Base-by-base conservation (phyloP, 163 green algal species). In the Chlamydomonas reinhardtii region DNA sequence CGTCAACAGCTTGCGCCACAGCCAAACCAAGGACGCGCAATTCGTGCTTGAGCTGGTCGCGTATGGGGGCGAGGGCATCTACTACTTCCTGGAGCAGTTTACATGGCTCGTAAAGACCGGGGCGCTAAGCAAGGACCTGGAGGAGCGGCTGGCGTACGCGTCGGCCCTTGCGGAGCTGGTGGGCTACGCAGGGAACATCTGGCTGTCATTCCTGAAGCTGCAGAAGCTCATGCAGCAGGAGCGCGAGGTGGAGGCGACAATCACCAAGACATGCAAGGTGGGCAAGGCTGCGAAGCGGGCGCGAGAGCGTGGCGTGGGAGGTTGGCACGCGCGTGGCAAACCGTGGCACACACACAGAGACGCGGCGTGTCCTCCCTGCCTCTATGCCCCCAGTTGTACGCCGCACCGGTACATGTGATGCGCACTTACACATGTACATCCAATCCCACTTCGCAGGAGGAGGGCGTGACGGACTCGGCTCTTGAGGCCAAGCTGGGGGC, bases 11-110 rank as follows among this genome's bases (percentile, higher is more conserved):
- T 31, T 97, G 25, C 91, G 94, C 29, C 94, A 95, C 75, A 86
- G 69, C 77, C 66, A 83, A 24, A 77, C 89, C n/a, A 89, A 76
- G 27, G 89, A 88, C n/a, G 4, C 73, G 73, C 35, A 87, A 25
- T 84, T 80, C 6, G 31, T 93, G 12, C 88, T 96, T 69, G 93
- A 97, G 89, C 71, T 95, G 37, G 37, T 96, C 4, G 90, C 92
- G 0, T 94, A 93, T 64, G 92, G 88, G 0, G 95, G 94, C 0
- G 95, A 97, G 69, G 93, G 92, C 2, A 64, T 94, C 0, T 98
- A 98, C 90, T 97, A 97, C 90, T 98, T 98, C 80, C 75, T 95
- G 4, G 95, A 97, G 83, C 95, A 98, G 88, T 83, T 96, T 2
- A 90, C 92, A 25, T 98, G 94, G 94, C 95, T 68, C 75, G 92